Percentiles rank a stretch among this genome's conserved stretches.
phyloP scores from a whole-genome alignment of 2,329 filamentous ascomycete genomes.

The Colletotrichum spaethianum region DNA sequence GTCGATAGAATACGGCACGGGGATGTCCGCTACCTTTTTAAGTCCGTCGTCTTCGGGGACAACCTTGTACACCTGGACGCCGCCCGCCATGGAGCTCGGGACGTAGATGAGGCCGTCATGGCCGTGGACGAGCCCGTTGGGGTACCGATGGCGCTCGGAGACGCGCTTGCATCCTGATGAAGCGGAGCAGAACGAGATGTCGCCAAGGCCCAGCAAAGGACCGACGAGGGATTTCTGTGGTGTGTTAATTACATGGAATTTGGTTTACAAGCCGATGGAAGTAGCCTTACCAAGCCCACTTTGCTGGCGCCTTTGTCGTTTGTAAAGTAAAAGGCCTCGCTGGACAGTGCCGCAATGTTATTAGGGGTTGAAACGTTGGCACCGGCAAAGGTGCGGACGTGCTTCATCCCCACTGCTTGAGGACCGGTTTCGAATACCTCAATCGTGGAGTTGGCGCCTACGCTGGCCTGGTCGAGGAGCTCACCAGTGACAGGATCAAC shows the following conservation, averaged over 20 bases:
- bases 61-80: constrained; percentile 42
- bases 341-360: constrained; percentile 42
- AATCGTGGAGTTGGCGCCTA: constrained; percentile 72
- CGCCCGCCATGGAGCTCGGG: constrained; percentile 46
- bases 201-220: constrained; percentile 45
- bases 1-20: constrained; percentile 45
- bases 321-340: constrained; percentile 45
- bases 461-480: constrained; percentile 73
- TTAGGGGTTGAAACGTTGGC: constrained; percentile 46
- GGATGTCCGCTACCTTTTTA: constrained; percentile 41
- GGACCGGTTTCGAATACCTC: constrained; percentile 56
- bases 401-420: constrained; percentile 40
- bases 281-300: constrained; percentile 40
- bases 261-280: accelerated
- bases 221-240: constrained; percentile 42
- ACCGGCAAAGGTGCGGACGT: constrained; percentile 45
- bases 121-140: constrained; percentile 50
- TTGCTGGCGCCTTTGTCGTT: constrained; percentile 46
- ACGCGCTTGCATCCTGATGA: constrained; percentile 44
- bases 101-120: constrained; percentile 50
- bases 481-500: constrained; percentile 44
- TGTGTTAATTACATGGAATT: background rate
- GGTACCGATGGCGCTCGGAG: constrained; percentile 44
- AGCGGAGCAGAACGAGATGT: constrained; percentile 48
- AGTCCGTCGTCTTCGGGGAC: constrained; percentile 36